phyloP scores from a whole-genome alignment of 106 monocot genomes.

The Ottelia alismoides region DNA sequence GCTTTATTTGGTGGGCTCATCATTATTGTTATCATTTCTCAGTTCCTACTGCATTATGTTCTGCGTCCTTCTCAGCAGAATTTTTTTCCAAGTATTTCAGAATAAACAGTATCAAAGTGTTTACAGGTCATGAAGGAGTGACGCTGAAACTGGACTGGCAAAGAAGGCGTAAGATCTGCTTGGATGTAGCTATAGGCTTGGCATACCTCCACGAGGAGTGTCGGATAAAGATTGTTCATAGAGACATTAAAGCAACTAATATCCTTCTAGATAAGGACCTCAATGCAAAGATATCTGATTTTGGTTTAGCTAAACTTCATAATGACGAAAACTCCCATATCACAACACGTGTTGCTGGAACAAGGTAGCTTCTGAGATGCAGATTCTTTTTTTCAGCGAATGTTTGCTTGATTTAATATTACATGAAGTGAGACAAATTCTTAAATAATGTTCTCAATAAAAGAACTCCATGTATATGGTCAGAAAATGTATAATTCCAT shows the following conservation, averaged over 20 bases:
- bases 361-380: not conserved
- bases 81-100: too few species aligned
- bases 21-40: not conserved
- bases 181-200: slow-evolving; percentile 4
- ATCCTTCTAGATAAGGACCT: too few species aligned
- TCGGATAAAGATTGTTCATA: slow-evolving; percentile 7
- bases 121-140: not conserved
- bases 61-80: not conserved
- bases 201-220: slow-evolving; percentile 10
- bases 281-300: too few species aligned
- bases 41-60: not conserved
- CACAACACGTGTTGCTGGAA: slow-evolving; percentile 6
- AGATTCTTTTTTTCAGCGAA: too few species aligned
- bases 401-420: too few species aligned
- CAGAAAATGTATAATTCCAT: too few species aligned
- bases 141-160: slow-evolving; percentile 7
- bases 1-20: slow-evolving; percentile 6
- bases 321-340: slow-evolving; percentile 4
- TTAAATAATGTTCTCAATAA: too few species aligned
- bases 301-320: slow-evolving; percentile 9
- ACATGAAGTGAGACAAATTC: too few species aligned
- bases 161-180: slow-evolving; percentile 6
- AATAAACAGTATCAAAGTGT: not conserved
- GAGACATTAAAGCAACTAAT: too few species aligned
- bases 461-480: too few species aligned